Conservation (phyloP, 306 rosid species). For the Lagenaria siceraria region DNA sequence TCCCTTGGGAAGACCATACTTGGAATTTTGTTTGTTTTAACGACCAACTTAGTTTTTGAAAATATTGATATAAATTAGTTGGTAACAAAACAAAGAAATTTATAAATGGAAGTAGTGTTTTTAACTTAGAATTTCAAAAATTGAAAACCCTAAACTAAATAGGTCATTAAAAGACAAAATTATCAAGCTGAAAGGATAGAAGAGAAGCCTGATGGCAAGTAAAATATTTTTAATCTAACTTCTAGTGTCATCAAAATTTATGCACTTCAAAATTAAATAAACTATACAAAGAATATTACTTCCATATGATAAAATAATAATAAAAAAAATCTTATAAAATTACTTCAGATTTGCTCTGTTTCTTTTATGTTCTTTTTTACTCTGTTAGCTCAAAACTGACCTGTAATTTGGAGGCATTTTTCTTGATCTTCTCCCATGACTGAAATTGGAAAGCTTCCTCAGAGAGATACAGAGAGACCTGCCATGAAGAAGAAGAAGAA, state of each 20-base stretch:
- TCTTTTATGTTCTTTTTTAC: not conserved
- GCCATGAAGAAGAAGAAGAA: not conserved
- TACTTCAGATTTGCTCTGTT: not conserved
- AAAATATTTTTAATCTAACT: not conserved
- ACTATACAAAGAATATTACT: not conserved
- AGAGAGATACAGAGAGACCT: not conserved
- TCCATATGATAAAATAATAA: too few relatives aligned
- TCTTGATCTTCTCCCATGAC: conserved; percentile 9
- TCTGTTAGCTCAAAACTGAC: not conserved
- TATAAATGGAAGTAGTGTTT: too few relatives aligned
- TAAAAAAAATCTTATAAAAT: not conserved
- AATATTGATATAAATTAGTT: too few relatives aligned
- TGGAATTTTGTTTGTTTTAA: too few relatives aligned
- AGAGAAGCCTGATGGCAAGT: not conserved
- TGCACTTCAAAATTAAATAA: not conserved
- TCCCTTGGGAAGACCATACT: too few relatives aligned
- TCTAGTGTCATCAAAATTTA: not conserved
- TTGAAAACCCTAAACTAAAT: too few relatives aligned
- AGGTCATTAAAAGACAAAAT: too few relatives aligned
- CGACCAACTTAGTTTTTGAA: too few relatives aligned
- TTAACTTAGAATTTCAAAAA: too few relatives aligned
- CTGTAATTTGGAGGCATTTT: conserved; percentile 3
- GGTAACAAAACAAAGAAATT: too few relatives aligned
- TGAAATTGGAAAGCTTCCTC: not conserved
- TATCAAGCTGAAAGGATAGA: too few relatives aligned